These are phyloP conservation scores for Bruguiera parviflora DNA, from an alignment of 345 rosid species.

Conservation along the genomic window DNA sequence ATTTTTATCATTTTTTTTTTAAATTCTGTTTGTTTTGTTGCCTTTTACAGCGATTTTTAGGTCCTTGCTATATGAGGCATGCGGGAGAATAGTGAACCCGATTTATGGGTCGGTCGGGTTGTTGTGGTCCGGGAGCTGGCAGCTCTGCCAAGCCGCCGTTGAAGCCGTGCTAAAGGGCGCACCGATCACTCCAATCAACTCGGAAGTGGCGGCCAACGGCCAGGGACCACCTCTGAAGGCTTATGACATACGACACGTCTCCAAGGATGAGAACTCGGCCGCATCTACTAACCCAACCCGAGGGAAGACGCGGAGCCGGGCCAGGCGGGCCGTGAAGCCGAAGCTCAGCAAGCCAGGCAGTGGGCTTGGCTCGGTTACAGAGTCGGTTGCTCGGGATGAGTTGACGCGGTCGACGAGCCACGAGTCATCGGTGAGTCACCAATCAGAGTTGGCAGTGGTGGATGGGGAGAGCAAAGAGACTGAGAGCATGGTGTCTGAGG, in stretches of 20 bases:
- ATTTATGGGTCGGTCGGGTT: constrained; percentile 93
- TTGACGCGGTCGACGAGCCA: constrained; percentile 66
- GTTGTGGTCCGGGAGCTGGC: constrained; percentile 93
- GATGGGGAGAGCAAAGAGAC: constrained; percentile 60
- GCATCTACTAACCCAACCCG: constrained; percentile 34
- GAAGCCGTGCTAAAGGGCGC: constrained; percentile 84
- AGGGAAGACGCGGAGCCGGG: constrained; percentile 48
- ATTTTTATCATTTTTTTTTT: not conserved
- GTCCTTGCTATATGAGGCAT: constrained; percentile 94
- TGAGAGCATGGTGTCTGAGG: constrained; percentile 67
- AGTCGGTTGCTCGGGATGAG: constrained; percentile 18
- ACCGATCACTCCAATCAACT: constrained; percentile 69
- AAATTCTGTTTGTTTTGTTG: not conserved
- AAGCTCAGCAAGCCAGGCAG: constrained; percentile 18
- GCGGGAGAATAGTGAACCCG: constrained; percentile 95
- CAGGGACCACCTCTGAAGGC: constrained; percentile 74
- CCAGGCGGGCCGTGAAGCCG: constrained; percentile 40
- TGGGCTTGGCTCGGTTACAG: not conserved
- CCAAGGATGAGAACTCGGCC: constrained; percentile 63
- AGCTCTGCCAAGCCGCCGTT: constrained; percentile 90
- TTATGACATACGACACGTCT: constrained; percentile 83
- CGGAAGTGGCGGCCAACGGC: constrained; percentile 60
- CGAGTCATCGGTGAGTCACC: constrained; percentile 87
- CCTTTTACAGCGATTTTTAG: constrained; percentile 68
- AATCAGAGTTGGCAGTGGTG: constrained; percentile 60